A percentile compares a stretch with the other conserved stretches of the same genome.
phyloP scores from a whole-genome alignment of 192 early-diverging fungal genomes.

The Mortierella hygrophila region DNA sequence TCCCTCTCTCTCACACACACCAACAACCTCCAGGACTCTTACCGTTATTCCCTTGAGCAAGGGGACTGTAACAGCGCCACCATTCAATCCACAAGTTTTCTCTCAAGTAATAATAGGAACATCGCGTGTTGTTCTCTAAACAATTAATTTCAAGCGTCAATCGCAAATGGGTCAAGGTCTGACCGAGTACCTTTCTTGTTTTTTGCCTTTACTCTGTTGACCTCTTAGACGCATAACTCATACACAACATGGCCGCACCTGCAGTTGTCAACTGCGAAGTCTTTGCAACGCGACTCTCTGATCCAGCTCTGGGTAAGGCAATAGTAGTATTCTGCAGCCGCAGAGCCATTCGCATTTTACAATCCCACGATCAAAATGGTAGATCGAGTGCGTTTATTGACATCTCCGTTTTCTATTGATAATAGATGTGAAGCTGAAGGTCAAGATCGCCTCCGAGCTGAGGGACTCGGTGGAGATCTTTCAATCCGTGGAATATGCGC shows the following conservation, averaged over 20 bases:
- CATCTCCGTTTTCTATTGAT: background rate
- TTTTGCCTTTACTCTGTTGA: background rate
- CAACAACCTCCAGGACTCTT: background rate
- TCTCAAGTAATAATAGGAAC: background rate
- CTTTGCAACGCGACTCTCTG: constrained; percentile 64
- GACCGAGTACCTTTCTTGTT: background rate
- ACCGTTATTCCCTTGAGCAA: background rate
- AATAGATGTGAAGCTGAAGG: constrained; percentile 70
- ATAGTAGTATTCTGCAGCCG: no score
- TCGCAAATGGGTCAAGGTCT: background rate
- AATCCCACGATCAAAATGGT: background rate
- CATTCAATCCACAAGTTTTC: background rate
- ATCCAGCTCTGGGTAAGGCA: constrained; percentile 62
- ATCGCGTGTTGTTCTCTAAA: background rate
- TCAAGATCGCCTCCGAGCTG: constrained; percentile 86
- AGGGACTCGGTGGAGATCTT: constrained; percentile 92
- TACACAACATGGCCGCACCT: constrained; percentile 32
- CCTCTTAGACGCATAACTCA: background rate
- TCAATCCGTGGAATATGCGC: constrained; percentile 87
- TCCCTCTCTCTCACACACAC: background rate
- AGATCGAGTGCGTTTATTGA: background rate
- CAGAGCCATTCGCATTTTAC: background rate
- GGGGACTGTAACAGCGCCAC: background rate
- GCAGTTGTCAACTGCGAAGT: constrained; percentile 60
- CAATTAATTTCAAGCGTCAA: background rate